These are phyloP conservation scores for Secale cereale DNA, from an alignment of 176 grass and related monocot species.

Conservation along the genomic window DNA sequence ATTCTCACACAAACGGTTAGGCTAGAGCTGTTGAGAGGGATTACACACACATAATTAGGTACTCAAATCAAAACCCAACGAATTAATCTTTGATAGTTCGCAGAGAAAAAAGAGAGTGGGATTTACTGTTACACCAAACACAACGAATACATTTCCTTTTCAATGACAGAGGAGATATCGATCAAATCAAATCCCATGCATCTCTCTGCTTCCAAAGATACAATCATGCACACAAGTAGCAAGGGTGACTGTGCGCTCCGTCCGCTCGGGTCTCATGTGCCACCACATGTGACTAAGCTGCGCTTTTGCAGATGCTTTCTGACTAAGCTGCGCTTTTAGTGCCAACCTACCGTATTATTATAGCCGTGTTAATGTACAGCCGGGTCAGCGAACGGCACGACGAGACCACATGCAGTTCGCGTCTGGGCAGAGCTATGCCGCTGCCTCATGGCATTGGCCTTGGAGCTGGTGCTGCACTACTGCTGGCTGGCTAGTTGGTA, in stretches of 20 bases:
- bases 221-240: not conserved
- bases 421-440: too few species aligned
- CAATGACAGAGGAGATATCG: not conserved
- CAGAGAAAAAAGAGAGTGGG: not conserved
- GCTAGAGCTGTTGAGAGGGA: not conserved
- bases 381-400: not conserved
- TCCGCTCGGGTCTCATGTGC: conserved; percentile 12
- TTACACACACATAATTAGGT: not conserved
- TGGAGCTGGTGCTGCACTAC: too few species aligned
- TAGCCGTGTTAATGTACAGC: conserved; percentile 17
- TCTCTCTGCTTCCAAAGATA: not conserved
- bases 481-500: too few species aligned
- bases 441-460: too few species aligned
- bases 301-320: conserved; percentile 10
- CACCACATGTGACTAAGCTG: conserved; percentile 24
- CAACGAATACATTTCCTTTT: not conserved
- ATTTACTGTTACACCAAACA: not conserved
- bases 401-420: conserved; percentile 38
- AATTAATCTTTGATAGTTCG: not conserved
- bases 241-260: not conserved
- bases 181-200: not conserved
- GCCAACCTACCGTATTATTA: not conserved
- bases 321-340: not conserved
- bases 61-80: not conserved
- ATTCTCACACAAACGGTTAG: too few species aligned